A percentile compares a stretch with the other conserved stretches of the same genome.
Conservation (phyloP, 371 early-diverging fungal genomes). For the Nematocida ironsii region DNA sequence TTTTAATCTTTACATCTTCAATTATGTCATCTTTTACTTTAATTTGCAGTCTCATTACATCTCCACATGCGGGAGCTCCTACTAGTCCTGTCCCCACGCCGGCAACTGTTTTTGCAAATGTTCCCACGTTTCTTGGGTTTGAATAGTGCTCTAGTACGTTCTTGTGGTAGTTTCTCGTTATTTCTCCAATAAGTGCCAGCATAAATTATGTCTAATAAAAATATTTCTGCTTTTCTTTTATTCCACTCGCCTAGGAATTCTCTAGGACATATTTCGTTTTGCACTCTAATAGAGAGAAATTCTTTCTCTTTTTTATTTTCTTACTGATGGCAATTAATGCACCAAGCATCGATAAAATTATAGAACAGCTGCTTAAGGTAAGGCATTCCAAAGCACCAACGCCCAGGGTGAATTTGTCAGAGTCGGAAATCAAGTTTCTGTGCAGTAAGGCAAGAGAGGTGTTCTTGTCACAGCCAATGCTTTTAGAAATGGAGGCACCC, state of each 20-base stretch:
- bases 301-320: conserved; percentile 21
- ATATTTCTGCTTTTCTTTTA: not conserved
- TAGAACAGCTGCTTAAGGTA: conserved; percentile 72
- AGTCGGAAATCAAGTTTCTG: conserved; percentile 79
- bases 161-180: conserved; percentile 64
- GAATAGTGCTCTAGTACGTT: conserved; percentile 86
- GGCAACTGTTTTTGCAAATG: conserved; percentile 77
- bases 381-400: conserved; percentile 85
- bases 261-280: not conserved
- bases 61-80: conserved; percentile 97
- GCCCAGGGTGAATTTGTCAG: conserved; percentile 73
- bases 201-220: conserved; percentile 3
- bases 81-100: conserved; percentile 93
- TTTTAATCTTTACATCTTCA: conserved; percentile 92
- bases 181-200: conserved; percentile 10
- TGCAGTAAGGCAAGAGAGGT: conserved; percentile 81
- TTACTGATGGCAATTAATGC: conserved; percentile 30
- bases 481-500: conserved; percentile 85
- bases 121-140: conserved; percentile 91
- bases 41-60: conserved; percentile 97
- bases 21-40: conserved; percentile 83
- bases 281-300: not conserved
- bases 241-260: not conserved
- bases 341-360: conserved; percentile 66
- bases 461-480: conserved; percentile 81